Evolutionary conservation across 108 stramenopile genomes (phyloP).

Genomic region (Skeletonema menzelii): DNA sequence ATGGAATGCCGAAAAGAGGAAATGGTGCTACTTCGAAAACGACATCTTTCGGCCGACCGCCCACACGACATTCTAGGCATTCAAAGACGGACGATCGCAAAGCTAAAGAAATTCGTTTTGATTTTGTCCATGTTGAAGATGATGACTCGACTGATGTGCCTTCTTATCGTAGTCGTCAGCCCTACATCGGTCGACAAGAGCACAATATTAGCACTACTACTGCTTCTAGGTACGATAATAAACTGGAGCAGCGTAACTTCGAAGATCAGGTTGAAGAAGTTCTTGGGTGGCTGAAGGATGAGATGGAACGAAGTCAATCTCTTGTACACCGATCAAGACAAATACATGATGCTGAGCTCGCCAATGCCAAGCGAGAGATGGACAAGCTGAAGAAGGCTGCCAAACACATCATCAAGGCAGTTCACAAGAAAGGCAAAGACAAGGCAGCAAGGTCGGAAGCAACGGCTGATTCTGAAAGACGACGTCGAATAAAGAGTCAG

Average conservation of each 20-base stretch:
- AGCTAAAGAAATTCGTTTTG: slow-evolving; percentile 14
- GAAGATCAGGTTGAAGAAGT: slow-evolving; percentile 38
- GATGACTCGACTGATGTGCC: slow-evolving; percentile 1
- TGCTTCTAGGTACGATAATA: background rate
- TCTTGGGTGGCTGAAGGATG: slow-evolving; percentile 44
- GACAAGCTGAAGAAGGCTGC: slow-evolving; percentile 44
- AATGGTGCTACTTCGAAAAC: background rate
- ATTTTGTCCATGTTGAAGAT: background rate
- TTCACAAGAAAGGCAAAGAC: slow-evolving; percentile 42
- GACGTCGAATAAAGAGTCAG: slow-evolving; percentile 24
- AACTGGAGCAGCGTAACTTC: slow-evolving; percentile 22
- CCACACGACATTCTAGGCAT: background rate
- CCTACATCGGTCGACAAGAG: background rate
- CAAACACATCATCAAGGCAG: slow-evolving; percentile 40
- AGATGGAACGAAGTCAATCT: slow-evolving; percentile 45
- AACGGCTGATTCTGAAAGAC: slow-evolving; percentile 31
- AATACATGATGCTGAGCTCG: slow-evolving; percentile 38
- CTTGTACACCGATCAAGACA: slow-evolving; percentile 37
- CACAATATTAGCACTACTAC: background rate
- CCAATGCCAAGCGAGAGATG: slow-evolving; percentile 35
- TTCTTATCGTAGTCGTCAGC: background rate
- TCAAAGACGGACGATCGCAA: slow-evolving; percentile 3
- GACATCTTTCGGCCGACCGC: background rate
- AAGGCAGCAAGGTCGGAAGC: slow-evolving; percentile 43
- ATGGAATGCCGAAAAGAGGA: background rate